phyloP scores from a whole-genome alignment of 176 grass and related monocot species.

The Urochloa ruziziensis region DNA sequence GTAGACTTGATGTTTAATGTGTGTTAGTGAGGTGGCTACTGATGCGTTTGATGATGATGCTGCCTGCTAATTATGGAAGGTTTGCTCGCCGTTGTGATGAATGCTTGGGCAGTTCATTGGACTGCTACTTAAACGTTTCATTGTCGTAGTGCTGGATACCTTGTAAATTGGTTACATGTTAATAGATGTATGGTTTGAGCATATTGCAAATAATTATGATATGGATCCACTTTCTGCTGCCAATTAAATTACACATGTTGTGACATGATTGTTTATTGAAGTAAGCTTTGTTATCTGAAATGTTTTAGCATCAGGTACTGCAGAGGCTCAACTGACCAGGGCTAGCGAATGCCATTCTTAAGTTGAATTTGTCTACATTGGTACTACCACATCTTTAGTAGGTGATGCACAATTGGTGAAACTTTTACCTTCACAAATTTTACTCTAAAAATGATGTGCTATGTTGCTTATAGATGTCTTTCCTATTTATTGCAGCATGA shows the following conservation, averaged over 20 bases:
- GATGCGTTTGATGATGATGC: conserved; percentile 29
- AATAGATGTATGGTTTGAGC: conserved; percentile 34
- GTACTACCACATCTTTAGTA: background rate
- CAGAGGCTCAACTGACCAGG: conserved; percentile 15
- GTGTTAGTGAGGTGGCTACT: conserved; percentile 49
- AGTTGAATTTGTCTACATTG: conserved; percentile 9
- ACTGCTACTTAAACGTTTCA: conserved; percentile 20
- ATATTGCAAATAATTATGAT: conserved; percentile 29
- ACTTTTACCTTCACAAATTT: background rate
- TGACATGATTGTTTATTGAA: conserved; percentile 14
- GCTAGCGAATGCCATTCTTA: conserved; percentile 29
- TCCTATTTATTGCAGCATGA: conserved; percentile 7
- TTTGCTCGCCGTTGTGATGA: conserved; percentile 37
- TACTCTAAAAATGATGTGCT: conserved; percentile 19
- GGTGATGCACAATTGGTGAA: conserved; percentile 13
- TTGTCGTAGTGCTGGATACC: conserved; percentile 5
- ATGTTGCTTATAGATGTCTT: conserved; percentile 9
- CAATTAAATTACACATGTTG: conserved; percentile 28
- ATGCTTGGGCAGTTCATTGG: conserved; percentile 25
- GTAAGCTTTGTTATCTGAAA: conserved; percentile 35
- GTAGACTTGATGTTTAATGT: conserved; percentile 37
- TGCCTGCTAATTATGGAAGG: conserved; percentile 43
- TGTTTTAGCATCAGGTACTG: conserved; percentile 51
- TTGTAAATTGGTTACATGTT: conserved; percentile 46
- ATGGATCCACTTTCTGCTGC: background rate